Conservation (phyloP, 2,329 filamentous ascomycete genomes). For the Phaeoacremonium minimum region DNA sequence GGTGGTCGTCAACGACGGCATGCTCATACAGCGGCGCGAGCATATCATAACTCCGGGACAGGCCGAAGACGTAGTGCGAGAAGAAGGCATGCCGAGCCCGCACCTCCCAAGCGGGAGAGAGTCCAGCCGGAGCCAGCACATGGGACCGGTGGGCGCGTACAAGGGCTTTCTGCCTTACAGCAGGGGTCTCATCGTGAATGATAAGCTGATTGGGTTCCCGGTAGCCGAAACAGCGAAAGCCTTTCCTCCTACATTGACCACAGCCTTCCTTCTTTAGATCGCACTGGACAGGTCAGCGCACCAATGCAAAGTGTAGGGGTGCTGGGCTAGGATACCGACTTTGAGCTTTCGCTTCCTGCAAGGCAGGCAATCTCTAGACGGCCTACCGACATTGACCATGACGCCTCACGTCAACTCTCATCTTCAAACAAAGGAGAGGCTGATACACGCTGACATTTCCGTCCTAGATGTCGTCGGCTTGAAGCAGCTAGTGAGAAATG, state of each 20-base stretch:
- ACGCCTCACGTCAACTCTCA: no score
- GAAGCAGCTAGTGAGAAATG: no score
- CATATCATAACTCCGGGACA: constrained; percentile 14
- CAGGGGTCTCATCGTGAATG: constrained; percentile 16
- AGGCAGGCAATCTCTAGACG: constrained; percentile 16
- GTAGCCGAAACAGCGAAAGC: constrained; percentile 17
- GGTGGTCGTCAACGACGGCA: constrained; percentile 5
- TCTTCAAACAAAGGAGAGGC: no score
- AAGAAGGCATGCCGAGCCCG: constrained; percentile 17
- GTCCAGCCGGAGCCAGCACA: no score
- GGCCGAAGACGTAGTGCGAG: constrained; percentile 13
- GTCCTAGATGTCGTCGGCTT: no score
- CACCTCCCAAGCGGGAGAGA: constrained; percentile 8
- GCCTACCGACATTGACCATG: constrained; percentile 17
- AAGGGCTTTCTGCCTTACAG: constrained; percentile 10
- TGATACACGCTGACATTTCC: no score
- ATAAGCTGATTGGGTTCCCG: constrained; percentile 15
- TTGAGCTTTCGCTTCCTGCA: constrained; percentile 17
- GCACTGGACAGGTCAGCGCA: constrained; percentile 10
- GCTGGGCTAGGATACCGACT: constrained; percentile 7
- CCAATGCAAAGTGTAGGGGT: neutral
- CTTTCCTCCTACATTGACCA: constrained; percentile 17
- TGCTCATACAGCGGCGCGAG: constrained; percentile 11
- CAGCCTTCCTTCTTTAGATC: constrained; percentile 13
- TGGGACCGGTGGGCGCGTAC: no score